Evolutionary conservation across 371 early-diverging fungal genomes (phyloP).

Genomic region (Zychaea mexicana): DNA sequence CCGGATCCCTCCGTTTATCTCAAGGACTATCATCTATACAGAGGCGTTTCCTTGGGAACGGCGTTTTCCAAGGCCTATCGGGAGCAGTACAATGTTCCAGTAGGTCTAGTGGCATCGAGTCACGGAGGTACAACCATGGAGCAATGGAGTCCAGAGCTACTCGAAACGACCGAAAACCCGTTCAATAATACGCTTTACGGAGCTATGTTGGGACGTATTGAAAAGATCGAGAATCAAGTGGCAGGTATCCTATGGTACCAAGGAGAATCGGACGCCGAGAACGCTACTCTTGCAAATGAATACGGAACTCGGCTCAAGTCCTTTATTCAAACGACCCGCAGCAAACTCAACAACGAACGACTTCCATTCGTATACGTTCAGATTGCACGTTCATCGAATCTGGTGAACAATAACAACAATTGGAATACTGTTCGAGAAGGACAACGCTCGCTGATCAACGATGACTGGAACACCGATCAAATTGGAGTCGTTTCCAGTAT

Average conservation of each 20-base stretch:
- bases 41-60: slow-evolving; percentile 36
- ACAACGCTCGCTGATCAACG: slow-evolving; percentile 13
- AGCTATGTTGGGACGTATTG: slow-evolving; percentile 34
- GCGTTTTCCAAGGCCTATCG: slow-evolving; percentile 30
- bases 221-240: slow-evolving; percentile 12
- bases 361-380: slow-evolving; percentile 37
- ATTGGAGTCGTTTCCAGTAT: slow-evolving; percentile 11
- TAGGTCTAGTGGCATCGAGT: slow-evolving; percentile 40
- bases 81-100: slow-evolving; percentile 25
- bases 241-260: slow-evolving; percentile 51
- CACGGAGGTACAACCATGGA: slow-evolving; percentile 40
- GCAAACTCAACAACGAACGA: neutral
- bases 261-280: slow-evolving; percentile 37
- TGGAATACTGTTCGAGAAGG: slow-evolving; percentile 33
- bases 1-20: slow-evolving; percentile 39
- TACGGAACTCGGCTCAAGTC: neutral
- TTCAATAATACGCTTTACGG: slow-evolving; percentile 31
- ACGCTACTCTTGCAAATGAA: neutral
- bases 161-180: slow-evolving; percentile 5
- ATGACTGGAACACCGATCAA: neutral
- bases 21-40: slow-evolving; percentile 14
- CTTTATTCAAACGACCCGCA: neutral
- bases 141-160: slow-evolving; percentile 22
- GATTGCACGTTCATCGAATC: slow-evolving; percentile 21
- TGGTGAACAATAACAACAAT: neutral